phyloP scores from a whole-genome alignment of 805 yeast species.

The Kazachstania martiniae region DNA sequence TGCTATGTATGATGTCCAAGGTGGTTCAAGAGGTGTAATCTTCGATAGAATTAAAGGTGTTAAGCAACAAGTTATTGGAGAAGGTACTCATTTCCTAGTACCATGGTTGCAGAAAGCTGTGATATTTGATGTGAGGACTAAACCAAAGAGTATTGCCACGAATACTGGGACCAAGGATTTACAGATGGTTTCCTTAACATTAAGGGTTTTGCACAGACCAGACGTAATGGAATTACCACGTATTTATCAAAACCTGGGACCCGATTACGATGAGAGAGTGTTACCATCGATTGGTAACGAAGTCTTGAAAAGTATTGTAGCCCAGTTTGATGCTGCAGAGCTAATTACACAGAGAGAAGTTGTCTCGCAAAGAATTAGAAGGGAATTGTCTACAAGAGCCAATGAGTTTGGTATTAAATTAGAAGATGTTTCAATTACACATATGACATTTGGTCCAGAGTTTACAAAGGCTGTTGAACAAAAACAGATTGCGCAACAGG shows the following conservation, averaged over 20 bases:
- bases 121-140: conserved; percentile 87
- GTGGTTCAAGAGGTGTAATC: conserved; percentile 92
- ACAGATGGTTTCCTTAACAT: conserved; percentile 88
- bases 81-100: conserved; percentile 89
- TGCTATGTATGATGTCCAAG: conserved; percentile 88
- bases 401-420: conserved; percentile 79
- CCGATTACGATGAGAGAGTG: conserved; percentile 91
- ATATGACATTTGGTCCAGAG: conserved; percentile 92
- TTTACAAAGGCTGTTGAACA: conserved; percentile 98
- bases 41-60: conserved; percentile 90
- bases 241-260: conserved; percentile 84
- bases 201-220: conserved; percentile 90
- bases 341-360: conserved; percentile 94
- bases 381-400: conserved; percentile 76
- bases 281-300: conserved; percentile 89
- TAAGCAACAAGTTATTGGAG: conserved; percentile 79
- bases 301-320: conserved; percentile 79
- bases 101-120: conserved; percentile 96
- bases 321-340: conserved; percentile 93
- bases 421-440: conserved; percentile 96
- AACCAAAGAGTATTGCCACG: conserved; percentile 85
- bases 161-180: conserved; percentile 95
- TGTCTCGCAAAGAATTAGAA: conserved; percentile 80
- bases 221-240: conserved; percentile 72
- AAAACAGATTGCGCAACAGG: conserved; percentile 98